Evolutionary conservation across 495 filamentous ascomycete genomes (phyloP).

Genomic region (Patellaria atrata): DNA sequence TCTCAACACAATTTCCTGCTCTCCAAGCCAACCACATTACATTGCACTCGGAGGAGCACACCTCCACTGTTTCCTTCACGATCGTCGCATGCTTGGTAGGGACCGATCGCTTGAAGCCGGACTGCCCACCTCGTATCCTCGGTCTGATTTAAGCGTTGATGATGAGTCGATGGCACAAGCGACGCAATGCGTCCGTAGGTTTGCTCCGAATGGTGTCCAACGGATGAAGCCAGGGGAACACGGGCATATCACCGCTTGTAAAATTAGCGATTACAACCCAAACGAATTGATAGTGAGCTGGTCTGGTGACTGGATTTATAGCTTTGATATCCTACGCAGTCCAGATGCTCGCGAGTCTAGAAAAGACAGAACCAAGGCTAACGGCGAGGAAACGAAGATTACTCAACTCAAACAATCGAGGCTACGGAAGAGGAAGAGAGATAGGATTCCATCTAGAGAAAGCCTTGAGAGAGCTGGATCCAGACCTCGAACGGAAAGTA

Average conservation of each 20-base stretch:
- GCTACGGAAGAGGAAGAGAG: slow-evolving; percentile 45
- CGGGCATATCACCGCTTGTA: slow-evolving; percentile 63
- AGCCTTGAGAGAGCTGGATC: slow-evolving; percentile 29
- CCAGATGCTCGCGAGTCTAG: slow-evolving; percentile 37
- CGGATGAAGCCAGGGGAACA: slow-evolving; percentile 39
- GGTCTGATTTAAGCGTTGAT: too few species aligned
- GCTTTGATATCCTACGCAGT: slow-evolving; percentile 53
- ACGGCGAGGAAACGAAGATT: slow-evolving; percentile 17
- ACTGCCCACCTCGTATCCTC: too few species aligned
- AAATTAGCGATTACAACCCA: slow-evolving; percentile 64
- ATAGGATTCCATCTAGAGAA: slow-evolving; percentile 33
- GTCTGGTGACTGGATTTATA: slow-evolving; percentile 63
- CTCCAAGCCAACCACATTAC: slow-evolving; percentile 57
- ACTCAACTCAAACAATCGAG: slow-evolving; percentile 21
- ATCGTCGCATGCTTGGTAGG: slow-evolving; percentile 57
- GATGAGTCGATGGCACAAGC: slow-evolving; percentile 46
- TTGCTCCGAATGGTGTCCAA: slow-evolving; percentile 46
- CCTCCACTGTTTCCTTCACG: slow-evolving; percentile 61
- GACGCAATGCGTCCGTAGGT: slow-evolving; percentile 54
- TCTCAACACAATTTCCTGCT: slow-evolving; percentile 63
- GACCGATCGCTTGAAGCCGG: slow-evolving; percentile 33
- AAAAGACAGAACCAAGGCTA: slow-evolving; percentile 11
- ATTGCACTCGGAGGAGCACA: slow-evolving; percentile 62
- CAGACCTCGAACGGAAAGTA: slow-evolving; percentile 29
- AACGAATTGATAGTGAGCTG: slow-evolving; percentile 64